phyloP scores from a whole-genome alignment of 192 early-diverging fungal species.

The Geosiphon pyriformis region DNA sequence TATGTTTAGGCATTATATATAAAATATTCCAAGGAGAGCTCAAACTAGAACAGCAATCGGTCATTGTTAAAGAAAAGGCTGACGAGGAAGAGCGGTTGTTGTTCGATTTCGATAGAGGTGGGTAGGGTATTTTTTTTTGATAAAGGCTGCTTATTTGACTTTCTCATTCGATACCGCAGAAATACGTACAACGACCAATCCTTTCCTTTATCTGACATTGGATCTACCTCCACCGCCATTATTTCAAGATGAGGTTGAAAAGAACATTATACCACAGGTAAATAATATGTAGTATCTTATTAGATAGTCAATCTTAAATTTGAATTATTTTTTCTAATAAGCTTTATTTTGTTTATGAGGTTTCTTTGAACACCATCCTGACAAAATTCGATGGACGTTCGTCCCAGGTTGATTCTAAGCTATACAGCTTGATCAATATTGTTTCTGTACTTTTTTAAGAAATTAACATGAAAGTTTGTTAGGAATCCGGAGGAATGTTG shows the following conservation, averaged over 20 bases:
- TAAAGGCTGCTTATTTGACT: background rate
- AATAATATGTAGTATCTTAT: background rate
- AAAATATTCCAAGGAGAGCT: slow-evolving; percentile 84
- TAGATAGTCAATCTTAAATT: background rate
- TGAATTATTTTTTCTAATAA: background rate
- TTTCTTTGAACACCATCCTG: slow-evolving; percentile 75
- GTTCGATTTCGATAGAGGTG: slow-evolving; percentile 40
- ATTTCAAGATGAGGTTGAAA: slow-evolving; percentile 79
- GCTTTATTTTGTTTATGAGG: slow-evolving; percentile 26
- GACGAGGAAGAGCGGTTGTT: slow-evolving; percentile 36
- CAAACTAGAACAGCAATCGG: slow-evolving; percentile 59
- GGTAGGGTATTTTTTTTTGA: slow-evolving; percentile 20
- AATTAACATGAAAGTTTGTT: background rate
- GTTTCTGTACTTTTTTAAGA: background rate
- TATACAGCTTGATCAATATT: background rate
- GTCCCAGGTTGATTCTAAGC: slow-evolving; percentile 45
- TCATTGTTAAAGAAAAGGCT: slow-evolving; percentile 40
- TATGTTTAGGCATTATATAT: slow-evolving; percentile 56
- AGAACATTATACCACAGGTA: slow-evolving; percentile 89
- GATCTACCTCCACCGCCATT: slow-evolving; percentile 89
- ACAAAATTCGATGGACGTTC: slow-evolving; percentile 80
- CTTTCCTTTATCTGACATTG: slow-evolving; percentile 83
- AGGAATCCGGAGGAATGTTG: slow-evolving; percentile 50
- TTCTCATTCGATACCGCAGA: slow-evolving; percentile 32
- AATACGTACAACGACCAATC: slow-evolving; percentile 47